phyloP scores from a whole-genome alignment of 495 filamentous ascomycete species.

The Hyaloscypha variabilis region DNA sequence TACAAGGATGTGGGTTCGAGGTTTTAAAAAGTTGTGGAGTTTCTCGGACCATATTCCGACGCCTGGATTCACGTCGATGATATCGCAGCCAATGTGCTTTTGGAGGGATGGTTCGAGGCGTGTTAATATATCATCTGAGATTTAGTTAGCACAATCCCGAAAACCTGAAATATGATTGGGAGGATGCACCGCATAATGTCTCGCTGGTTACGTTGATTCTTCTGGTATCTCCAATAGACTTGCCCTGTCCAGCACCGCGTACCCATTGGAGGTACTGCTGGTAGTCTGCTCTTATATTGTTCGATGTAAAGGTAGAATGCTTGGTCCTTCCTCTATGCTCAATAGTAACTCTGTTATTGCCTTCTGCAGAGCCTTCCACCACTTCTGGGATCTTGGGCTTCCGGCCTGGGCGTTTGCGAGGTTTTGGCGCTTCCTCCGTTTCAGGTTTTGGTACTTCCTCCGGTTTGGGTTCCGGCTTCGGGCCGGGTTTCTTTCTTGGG shows the following conservation, averaged over 20 bases:
- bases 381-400: background rate
- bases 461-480: too few species aligned
- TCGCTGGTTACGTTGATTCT: conserved; percentile 58
- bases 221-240: conserved; percentile 1
- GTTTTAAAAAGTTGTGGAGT: conserved; percentile 71
- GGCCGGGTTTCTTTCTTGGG: too few species aligned
- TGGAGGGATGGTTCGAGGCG: conserved; percentile 61
- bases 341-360: background rate
- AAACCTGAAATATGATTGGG: background rate
- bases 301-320: background rate
- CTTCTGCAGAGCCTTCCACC: background rate
- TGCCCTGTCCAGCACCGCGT: background rate
- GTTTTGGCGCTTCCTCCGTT: background rate
- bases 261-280: conserved; percentile 7
- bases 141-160: background rate
- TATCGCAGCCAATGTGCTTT: conserved; percentile 68
- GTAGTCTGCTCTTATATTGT: background rate
- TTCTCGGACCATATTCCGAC: conserved; percentile 72
- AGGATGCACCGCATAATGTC: conserved; percentile 58
- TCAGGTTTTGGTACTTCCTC: background rate
- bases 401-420: background rate
- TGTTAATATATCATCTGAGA: conserved; percentile 51
- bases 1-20: conserved; percentile 78
- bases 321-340: background rate
- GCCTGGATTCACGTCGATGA: conserved; percentile 86